Percentiles rank a stretch among this genome's conserved stretches.
Evolutionary conservation across 768 basidiomycete genomes (phyloP).

Genomic region (Serendipita sp.): DNA sequence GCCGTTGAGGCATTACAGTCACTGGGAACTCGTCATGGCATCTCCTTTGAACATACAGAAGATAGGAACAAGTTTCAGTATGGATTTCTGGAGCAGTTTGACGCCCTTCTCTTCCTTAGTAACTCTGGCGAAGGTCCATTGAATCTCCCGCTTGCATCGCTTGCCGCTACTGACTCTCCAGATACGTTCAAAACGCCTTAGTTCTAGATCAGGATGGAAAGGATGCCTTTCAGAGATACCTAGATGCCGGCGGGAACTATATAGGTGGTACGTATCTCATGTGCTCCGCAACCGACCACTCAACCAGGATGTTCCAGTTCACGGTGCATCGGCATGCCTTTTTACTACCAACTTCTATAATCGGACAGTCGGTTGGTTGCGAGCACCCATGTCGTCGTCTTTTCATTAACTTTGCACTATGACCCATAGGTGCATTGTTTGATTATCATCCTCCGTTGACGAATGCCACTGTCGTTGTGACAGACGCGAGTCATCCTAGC

Average conservation of each 20-base stretch:
- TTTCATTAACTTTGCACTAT: neutral
- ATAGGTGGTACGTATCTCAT: conserved; percentile 23
- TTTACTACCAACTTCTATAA: conserved; percentile 26
- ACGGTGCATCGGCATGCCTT: conserved; percentile 46
- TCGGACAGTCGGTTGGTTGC: neutral
- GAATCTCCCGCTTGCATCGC: neutral
- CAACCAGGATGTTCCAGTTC: conserved; percentile 20
- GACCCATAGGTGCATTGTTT: conserved; percentile 38
- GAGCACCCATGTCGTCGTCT: neutral
- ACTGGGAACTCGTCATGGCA: conserved; percentile 28
- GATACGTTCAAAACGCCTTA: conserved; percentile 13
- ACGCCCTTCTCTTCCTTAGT: conserved; percentile 50
- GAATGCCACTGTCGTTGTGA: conserved; percentile 44
- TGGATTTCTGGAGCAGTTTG: conserved; percentile 35
- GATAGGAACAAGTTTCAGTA: conserved; percentile 40
- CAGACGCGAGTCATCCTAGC: conserved; percentile 44
- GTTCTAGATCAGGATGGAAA: conserved; percentile 47
- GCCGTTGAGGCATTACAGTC: conserved; percentile 40
- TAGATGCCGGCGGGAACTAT: conserved; percentile 54
- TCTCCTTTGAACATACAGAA: conserved; percentile 48
- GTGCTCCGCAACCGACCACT: neutral
- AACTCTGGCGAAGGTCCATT: conserved; percentile 49
- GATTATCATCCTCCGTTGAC: conserved; percentile 55
- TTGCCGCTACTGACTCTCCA: neutral
- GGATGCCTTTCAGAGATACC: conserved; percentile 43